Percentiles rank a stretch among this genome's conserved stretches.
Conservation (phyloP, 1,284 basidiomycete genomes). For the Pseudozyma sp. region DNA sequence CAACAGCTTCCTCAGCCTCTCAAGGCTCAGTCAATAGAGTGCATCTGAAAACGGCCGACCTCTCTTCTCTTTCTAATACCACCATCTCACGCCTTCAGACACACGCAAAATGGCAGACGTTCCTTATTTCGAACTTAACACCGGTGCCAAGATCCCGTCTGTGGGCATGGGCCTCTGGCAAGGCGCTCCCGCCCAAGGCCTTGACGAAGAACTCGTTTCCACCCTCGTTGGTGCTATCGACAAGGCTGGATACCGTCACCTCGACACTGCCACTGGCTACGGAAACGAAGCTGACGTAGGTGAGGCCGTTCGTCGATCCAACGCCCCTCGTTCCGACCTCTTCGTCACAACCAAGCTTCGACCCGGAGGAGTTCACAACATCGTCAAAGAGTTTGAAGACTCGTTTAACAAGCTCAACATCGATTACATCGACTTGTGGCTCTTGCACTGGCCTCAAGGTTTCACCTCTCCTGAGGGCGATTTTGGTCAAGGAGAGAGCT, state of each 20-base stretch:
- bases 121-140: conserved; percentile 53
- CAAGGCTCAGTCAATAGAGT: no score
- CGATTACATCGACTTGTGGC: conserved; percentile 74
- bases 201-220: conserved; percentile 31
- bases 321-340: conserved; percentile 80
- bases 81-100: neutral
- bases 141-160: conserved; percentile 51
- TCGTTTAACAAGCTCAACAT: conserved; percentile 79
- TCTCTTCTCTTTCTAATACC: neutral
- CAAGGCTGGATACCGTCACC: conserved; percentile 56
- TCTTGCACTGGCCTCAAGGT: conserved; percentile 61
- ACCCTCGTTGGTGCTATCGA: conserved; percentile 36
- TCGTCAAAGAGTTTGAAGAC: conserved; percentile 74
- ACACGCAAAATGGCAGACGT: conserved; percentile 34
- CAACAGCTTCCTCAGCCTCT: no score
- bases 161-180: conserved; percentile 60
- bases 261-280: conserved; percentile 58
- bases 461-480: conserved; percentile 9
- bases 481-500: conserved; percentile 10
- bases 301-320: conserved; percentile 79
- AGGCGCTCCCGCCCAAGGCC: conserved; percentile 38
- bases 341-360: conserved; percentile 88
- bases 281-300: conserved; percentile 87
- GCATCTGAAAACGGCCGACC: no score
- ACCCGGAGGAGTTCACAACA: conserved; percentile 69